Evolutionary conservation across 345 rosid genomes (phyloP), one percentile per base, ranked within the genome.

Genomic region (Hibiscus trionum): DNA sequence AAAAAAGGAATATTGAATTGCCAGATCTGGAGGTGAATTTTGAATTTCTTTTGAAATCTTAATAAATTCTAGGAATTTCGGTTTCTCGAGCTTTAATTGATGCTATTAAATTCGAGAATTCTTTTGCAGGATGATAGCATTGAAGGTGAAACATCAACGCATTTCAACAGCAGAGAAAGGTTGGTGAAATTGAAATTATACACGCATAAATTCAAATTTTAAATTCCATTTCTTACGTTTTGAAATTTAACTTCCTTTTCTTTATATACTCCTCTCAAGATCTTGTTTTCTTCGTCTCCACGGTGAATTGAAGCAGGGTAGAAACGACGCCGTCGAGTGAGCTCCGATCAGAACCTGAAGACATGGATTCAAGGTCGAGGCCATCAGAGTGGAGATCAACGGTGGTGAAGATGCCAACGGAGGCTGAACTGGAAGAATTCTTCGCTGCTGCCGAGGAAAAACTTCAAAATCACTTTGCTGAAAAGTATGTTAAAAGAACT

Each of bases 391-490:
- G 76, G 68, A 80, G 73, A 71, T 70, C 75, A 77, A 61, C 73
- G 70, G 81, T 12, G 76, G 78, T 71, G 76, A 86, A 81, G 66
- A 78, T 72, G 83, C 85, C 88, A 4, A 76, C 86, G 42, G 82
- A 77, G 37, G 37, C 68, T 0, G 92, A 91, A 75, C 78, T 93
- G 26, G 88, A 93, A 15, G 85, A 86, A 7, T 93, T 93, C 82
- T 93, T 93, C 55, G 61, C 72, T 0, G 80, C 68, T 37, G 88
- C 89, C 1, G 95, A 90, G 82, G 83, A 85, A 60, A 66, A 74
- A 1, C 74, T 80, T 29, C 86, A 80, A 57, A 79, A 84, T 71
- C 75, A 65, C 49, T 82, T 83, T 57, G 61, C 76, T 17, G 83
- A 86, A 58, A 90, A 86, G 98, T 93, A 84, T 19, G 59, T 17